Evolutionary conservation across 2,329 filamentous ascomycete species (phyloP).

Genomic region (Claviceps sp.): DNA sequence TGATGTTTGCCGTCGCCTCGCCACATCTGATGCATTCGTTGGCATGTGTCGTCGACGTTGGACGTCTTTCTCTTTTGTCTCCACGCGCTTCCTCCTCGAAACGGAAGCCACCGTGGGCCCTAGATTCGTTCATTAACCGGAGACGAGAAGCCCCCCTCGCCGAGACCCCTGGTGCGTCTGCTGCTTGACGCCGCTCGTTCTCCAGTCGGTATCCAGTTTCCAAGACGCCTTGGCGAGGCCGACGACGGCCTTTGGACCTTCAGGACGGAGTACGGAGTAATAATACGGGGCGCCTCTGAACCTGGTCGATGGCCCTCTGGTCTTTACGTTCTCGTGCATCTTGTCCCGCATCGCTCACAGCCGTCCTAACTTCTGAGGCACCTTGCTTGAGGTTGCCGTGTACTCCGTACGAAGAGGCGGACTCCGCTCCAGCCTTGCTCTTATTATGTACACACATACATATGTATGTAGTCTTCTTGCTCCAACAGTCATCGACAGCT

Average conservation of each 20-base stretch:
- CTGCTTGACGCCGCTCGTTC: neutral
- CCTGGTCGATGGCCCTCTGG: constrained; percentile 2
- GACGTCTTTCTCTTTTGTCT: constrained; percentile 3
- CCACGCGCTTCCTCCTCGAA: constrained; percentile 7
- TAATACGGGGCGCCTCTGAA: constrained; percentile 1
- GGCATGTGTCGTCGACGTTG: neutral
- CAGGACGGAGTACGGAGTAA: neutral
- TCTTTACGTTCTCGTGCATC: neutral
- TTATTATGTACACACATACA: neutral
- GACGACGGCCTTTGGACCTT: neutral
- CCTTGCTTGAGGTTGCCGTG: neutral
- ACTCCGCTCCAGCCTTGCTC: constrained; percentile 6
- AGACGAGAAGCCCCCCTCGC: constrained; percentile 5
- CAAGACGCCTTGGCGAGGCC: neutral
- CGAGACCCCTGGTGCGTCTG: constrained; percentile 3
- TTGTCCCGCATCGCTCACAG: constrained; percentile 7
- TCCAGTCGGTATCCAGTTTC: constrained; percentile 4
- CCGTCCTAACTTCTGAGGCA: constrained; percentile 9
- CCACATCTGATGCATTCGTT: neutral
- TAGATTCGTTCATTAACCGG: constrained; percentile 6
- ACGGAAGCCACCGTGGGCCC: constrained; percentile 7
- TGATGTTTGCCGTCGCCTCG: neutral
- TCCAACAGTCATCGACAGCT: neutral
- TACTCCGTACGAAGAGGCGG: neutral
- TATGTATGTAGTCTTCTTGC: too few species aligned